Percentiles rank a stretch among this genome's conserved stretches.
phyloP scores from a whole-genome alignment of 2,329 filamentous ascomycete genomes.

The Beauveria scarabaeidicola region DNA sequence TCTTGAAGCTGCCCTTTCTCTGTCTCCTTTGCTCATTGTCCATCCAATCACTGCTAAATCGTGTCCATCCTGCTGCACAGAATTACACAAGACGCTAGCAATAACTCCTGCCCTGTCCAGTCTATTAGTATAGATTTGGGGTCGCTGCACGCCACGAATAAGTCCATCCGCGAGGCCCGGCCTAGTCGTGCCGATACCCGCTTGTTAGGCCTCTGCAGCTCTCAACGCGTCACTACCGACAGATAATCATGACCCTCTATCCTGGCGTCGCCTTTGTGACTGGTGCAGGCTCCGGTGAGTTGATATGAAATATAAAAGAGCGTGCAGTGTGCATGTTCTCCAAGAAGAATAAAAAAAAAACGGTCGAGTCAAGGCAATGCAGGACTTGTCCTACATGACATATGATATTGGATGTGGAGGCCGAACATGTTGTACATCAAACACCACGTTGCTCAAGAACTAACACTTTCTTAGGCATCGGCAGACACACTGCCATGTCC shows the following conservation, averaged over 20 bases:
- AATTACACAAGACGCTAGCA: no score
- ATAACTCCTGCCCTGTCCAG: no score
- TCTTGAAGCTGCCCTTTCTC: no score
- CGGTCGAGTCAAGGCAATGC: no score
- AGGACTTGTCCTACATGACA: no score
- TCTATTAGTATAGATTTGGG: no score
- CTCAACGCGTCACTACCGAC: neutral
- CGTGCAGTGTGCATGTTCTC: no score
- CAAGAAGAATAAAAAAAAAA: no score
- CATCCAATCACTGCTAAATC: no score
- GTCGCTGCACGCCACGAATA: neutral
- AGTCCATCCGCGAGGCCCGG: neutral
- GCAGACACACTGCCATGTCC: conserved; percentile 32
- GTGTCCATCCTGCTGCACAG: no score
- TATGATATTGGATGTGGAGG: neutral
- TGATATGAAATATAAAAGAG: no score
- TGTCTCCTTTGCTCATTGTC: no score
- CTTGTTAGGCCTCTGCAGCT: neutral
- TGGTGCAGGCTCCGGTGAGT: conserved; percentile 24
- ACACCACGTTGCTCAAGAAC: neutral
- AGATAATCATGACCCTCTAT: conserved; percentile 18
- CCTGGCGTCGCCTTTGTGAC: conserved; percentile 24
- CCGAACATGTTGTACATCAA: neutral
- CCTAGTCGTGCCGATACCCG: neutral
- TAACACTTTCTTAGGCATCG: conserved; percentile 29